phyloP scores from a whole-genome alignment of 164 flowering plant genomes.

The Euptelea pleiosperma region DNA sequence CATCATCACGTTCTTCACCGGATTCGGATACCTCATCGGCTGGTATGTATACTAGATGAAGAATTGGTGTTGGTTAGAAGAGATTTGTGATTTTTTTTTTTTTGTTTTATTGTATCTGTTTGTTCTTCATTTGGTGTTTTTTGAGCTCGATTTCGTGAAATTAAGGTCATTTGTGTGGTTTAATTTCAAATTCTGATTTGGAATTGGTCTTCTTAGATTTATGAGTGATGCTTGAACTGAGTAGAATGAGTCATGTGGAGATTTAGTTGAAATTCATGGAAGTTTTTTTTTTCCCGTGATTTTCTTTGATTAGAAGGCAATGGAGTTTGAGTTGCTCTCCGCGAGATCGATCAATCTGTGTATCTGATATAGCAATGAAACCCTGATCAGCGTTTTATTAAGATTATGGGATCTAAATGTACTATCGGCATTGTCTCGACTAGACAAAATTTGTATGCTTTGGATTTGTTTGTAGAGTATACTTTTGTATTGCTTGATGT shows the following conservation, averaged over 20 bases:
- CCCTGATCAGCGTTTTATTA: no score
- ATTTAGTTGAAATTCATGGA: no score
- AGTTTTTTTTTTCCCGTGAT: no score
- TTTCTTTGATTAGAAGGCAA: no score
- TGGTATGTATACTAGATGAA: slow-evolving; percentile 68
- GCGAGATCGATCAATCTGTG: neutral
- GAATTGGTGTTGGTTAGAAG: neutral
- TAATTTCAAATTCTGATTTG: neutral
- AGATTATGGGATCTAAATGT: neutral
- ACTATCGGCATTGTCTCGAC: no score
- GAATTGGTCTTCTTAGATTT: neutral
- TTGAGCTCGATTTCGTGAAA: neutral
- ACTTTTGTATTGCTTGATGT: no score
- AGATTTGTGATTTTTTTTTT: neutral
- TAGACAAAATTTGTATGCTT: no score
- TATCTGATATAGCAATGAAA: neutral
- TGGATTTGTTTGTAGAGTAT: no score
- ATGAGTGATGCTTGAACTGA: no score
- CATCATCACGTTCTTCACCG: slow-evolving; percentile 67
- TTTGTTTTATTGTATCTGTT: neutral
- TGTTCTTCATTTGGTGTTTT: neutral
- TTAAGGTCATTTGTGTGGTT: neutral
- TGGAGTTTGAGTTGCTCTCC: neutral
- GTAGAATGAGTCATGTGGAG: no score
- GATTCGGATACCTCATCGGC: slow-evolving; percentile 88